These are phyloP conservation scores for Epichloe sibirici DNA, from an alignment of 2,329 filamentous ascomycete genomes.

Conservation along the genomic window DNA sequence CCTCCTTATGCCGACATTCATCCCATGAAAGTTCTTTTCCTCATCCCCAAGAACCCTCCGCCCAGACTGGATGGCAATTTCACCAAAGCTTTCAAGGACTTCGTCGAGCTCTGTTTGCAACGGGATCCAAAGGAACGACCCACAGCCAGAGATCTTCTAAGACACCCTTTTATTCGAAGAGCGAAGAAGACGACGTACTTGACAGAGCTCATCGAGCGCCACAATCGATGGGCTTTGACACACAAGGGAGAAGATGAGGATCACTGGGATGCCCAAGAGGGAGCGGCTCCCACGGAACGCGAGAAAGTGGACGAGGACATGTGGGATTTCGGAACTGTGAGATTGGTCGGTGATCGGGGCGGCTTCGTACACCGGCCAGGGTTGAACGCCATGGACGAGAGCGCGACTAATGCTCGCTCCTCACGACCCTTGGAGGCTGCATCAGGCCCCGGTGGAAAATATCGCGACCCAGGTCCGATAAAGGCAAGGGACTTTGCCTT, in stretches of 20 bases:
- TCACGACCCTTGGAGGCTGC: slow-evolving; percentile 36
- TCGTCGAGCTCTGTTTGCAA: slow-evolving; percentile 71
- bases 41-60: slow-evolving; percentile 89
- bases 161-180: slow-evolving; percentile 78
- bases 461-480: slow-evolving; percentile 37
- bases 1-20: slow-evolving; percentile 94
- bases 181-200: slow-evolving; percentile 95
- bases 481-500: slow-evolving; percentile 36
- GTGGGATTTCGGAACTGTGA: slow-evolving; percentile 96
- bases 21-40: slow-evolving; percentile 94
- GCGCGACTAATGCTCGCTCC: slow-evolving; percentile 64
- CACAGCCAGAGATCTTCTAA: slow-evolving; percentile 73
- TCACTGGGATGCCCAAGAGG: slow-evolving; percentile 40
- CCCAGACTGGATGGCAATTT: slow-evolving; percentile 73
- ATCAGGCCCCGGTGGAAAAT: slow-evolving; percentile 40
- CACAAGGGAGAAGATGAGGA: slow-evolving; percentile 64
- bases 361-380: slow-evolving; percentile 43
- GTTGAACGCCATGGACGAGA: slow-evolving; percentile 63
- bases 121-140: slow-evolving; percentile 84
- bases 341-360: slow-evolving; percentile 59
- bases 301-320: slow-evolving; percentile 63
- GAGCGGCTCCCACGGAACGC: slow-evolving; percentile 41
- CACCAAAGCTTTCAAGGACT: slow-evolving; percentile 73
- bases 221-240: slow-evolving; percentile 74
- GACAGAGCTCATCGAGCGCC: slow-evolving; percentile 86